Conservation (phyloP, 2,329 filamentous ascomycete genomes). For the Ilyonectria destructans region DNA sequence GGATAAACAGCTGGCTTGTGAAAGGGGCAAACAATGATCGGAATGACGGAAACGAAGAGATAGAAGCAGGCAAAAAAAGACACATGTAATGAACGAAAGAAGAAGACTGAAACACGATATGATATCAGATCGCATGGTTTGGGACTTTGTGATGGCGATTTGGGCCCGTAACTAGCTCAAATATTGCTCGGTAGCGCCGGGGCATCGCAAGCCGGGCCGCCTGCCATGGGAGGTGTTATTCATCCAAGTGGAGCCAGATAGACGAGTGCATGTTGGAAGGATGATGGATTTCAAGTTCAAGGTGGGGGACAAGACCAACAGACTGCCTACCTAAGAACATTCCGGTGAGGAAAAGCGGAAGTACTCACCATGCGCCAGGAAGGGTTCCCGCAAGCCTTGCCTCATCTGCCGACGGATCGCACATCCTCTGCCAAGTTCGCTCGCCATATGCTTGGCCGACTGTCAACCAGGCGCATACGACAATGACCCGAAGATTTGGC, state of each 20-base stretch:
- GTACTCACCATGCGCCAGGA: conserved; percentile 10
- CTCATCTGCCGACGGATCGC: conserved; percentile 6
- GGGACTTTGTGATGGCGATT: conserved; percentile 33
- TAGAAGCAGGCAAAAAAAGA: background rate
- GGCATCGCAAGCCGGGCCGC: conserved; percentile 27
- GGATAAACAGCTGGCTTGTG: background rate
- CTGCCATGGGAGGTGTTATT: conserved; percentile 14
- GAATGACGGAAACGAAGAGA: conserved; percentile 3
- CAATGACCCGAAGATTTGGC: conserved; percentile 48
- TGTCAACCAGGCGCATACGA: conserved; percentile 3
- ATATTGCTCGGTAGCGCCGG: conserved; percentile 17
- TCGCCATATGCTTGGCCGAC: background rate
- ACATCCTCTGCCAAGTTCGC: conserved; percentile 4
- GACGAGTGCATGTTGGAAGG: conserved; percentile 8
- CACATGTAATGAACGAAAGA: conserved; percentile 5
- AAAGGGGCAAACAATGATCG: background rate
- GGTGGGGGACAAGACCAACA: conserved; percentile 2
- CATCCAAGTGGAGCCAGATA: conserved; percentile 10
- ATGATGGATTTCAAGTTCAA: conserved; percentile 19
- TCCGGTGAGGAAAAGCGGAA: background rate
- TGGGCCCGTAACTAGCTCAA: conserved; percentile 40
- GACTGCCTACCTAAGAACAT: background rate
- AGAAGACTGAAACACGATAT: conserved; percentile 3
- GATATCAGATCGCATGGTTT: conserved; percentile 13
- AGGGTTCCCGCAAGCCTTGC: conserved; percentile 14